A percentile compares a stretch with the other conserved stretches of the same genome.
These are phyloP conservation scores for Coemansia sp. DNA, from an alignment of 192 early-diverging fungal species.

Conservation along the genomic window DNA sequence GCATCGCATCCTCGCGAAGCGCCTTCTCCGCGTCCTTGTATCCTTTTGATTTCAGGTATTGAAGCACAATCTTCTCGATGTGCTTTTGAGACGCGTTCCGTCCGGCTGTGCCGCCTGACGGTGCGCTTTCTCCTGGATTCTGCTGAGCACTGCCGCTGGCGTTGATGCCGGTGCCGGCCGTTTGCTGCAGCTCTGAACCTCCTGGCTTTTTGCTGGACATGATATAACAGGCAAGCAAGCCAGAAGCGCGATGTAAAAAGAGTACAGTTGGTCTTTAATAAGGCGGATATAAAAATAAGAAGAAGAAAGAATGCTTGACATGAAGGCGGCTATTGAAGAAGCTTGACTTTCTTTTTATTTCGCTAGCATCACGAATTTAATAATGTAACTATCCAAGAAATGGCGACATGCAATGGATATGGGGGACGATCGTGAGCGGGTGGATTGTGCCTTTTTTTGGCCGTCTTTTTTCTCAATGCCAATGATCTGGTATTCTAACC, in stretches of 20 bases:
- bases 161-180: not conserved
- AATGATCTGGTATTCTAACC: no score
- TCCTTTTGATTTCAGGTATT: conserved; percentile 69
- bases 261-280: not conserved
- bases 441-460: no score
- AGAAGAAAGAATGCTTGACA: not conserved
- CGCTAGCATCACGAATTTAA: no score
- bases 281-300: not conserved
- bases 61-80: conserved; percentile 62
- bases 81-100: conserved; percentile 42
- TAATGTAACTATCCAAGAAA: no score
- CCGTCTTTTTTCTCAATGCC: no score
- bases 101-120: conserved; percentile 1
- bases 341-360: no score
- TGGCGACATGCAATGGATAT: no score
- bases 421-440: no score
- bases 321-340: no score
- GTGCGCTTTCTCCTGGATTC: not conserved
- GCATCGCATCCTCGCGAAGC: conserved; percentile 61
- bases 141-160: not conserved
- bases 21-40: conserved; percentile 67
- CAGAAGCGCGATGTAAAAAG: not conserved
- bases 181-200: not conserved
- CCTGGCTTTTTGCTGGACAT: conserved; percentile 16
- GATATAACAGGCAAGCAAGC: not conserved